Evolutionary conservation across 345 rosid genomes (phyloP), one percentile per base, ranked within the genome.

Genomic region (Pugionium cornutum): DNA sequence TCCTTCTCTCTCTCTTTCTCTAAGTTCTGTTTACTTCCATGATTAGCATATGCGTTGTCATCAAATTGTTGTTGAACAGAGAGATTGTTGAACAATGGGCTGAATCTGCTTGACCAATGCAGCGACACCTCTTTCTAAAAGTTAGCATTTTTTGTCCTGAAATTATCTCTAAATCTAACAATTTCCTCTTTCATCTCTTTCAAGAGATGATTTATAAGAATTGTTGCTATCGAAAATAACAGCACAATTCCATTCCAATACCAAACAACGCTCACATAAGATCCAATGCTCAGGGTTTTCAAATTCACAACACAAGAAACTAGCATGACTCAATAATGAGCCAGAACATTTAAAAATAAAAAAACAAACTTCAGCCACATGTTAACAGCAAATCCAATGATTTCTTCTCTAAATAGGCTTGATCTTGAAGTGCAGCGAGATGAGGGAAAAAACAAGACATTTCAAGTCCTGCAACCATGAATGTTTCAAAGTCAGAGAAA

Each of bases 351-450:
- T 25, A 43, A 59, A 66, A 44, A 59, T 6, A 66, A 44, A 5
- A 18, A 18, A 18, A 18, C 36, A 73, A 65, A 50, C 32, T 29
- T 50, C 29, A 48, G 47, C 26, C 66, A 65, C 49, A 48, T 9
- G 30, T 9, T 63, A 41, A 53, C 33, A 35, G 37, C 31, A 59
- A 45, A 33, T n/a, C 55, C 53, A 31, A 18, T 37, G 54, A 27
- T 67, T 39, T 54, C 28, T 41, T 43, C 71, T 62, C 64, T 77
- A 95, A 35, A 95, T 91, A 61, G 99, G 99, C 87, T 95, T 95
- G 88, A 95, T 95, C 84, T 95, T 95, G 87, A 91, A 95, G 79
- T 95, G 97, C 56, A 91, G 97, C 7, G 99, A 91, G 80, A 95
- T 95, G 74, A 95, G 99, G 0, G 99, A 94, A 84, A 94, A 94